Base-by-base conservation (phyloP, 257 asterid species). In the Coffea canephora region DNA sequence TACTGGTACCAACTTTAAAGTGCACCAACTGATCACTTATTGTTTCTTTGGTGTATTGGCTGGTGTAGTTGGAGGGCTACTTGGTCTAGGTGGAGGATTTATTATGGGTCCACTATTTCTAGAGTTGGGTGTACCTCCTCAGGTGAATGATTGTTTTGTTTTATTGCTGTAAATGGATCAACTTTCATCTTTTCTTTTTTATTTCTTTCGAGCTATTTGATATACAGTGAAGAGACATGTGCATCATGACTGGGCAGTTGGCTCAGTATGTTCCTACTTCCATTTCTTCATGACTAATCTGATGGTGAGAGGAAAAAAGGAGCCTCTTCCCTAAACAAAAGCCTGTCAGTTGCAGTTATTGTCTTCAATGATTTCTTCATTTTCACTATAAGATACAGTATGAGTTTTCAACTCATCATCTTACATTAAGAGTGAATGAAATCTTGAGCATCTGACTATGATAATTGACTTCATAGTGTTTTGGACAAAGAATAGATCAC, bases 41-140 rank as follows among this genome's bases (percentile, higher is more conserved):
- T 88, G 98, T 83, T 89, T 90, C 77, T 92, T 91, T 27, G 99
- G 99, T 36, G 10, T 87, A 61, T 50, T 93, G 71, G 99, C 99
- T 77, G 99, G 99, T 72, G 54, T 93, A 66, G 99, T 95, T 16
- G 99, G 98, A 23, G 99, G 99, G 23, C 92, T 95, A 83, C 92
- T 95, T 69, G 99, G 99, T 79, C 93, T 95, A 0, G 99, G 99
- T 55, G 99, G 99, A 77, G 99, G 99, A 82, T 95, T 95, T 79
- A 88, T 88, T 45, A 84, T 88, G 90, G 90, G 91, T 48, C 90
- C 91, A 43, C 84, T 88, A 70, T 88, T 88, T 82, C 67, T 88
- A 81, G 91, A 88, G 85, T 82, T 88, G 66, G 91, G 89, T 6
- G 85, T 88, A 71, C 91, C 91, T 79, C 91, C 91, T 66, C 98